Conservation (phyloP, 441 rosid genomes). For the Capsella rubella region DNA sequence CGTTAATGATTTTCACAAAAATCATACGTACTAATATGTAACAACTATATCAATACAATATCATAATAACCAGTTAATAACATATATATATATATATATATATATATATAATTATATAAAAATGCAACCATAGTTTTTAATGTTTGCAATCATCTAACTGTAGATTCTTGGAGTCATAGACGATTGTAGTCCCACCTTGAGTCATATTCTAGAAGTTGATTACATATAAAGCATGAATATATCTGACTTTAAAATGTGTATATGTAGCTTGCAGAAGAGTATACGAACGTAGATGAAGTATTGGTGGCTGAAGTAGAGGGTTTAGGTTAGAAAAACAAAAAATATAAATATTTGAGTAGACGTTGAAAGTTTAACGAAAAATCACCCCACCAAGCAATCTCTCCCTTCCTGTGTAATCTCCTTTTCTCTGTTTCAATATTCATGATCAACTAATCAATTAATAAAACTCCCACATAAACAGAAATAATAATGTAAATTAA, state of each 20-base stretch:
- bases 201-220: constrained; percentile 39
- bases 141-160: background rate
- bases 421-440: background rate
- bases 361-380: constrained; percentile 86
- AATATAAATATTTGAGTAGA: constrained; percentile 38
- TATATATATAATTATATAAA: background rate
- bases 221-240: constrained; percentile 5
- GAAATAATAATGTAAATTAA: background rate
- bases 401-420: constrained; percentile 14
- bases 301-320: constrained; percentile 79
- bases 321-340: constrained; percentile 77
- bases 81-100: too few species aligned
- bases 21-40: too few species aligned
- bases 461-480: background rate
- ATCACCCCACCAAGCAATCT: constrained; percentile 78
- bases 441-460: background rate
- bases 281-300: constrained; percentile 38
- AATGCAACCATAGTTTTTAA: background rate
- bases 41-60: background rate
- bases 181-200: constrained; percentile 20
- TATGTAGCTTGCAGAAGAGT: constrained; percentile 25
- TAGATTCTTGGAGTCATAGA: background rate
- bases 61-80: background rate
- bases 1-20: background rate
- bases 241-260: constrained; percentile 4